Conservation (phyloP, 495 filamentous ascomycete genomes). For the Tuber aestivum region DNA sequence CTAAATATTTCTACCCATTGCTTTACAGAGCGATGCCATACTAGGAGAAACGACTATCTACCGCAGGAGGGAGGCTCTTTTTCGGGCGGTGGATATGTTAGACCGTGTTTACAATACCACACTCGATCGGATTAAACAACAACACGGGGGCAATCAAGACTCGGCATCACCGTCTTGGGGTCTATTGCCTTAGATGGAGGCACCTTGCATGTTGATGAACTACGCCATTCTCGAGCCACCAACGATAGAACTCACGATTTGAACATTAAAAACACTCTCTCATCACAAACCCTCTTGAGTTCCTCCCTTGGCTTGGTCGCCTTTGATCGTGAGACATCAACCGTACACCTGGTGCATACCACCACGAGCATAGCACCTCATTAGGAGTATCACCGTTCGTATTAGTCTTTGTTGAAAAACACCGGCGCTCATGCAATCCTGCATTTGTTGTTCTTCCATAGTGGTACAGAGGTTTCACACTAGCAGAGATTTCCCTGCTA, state of each 20-base stretch:
- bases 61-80: neutral
- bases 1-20: neutral
- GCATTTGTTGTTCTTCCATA: no score
- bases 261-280: neutral
- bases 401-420: no score
- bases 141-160: neutral
- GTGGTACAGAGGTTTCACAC: no score
- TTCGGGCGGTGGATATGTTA: neutral
- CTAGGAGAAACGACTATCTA: neutral
- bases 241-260: slow-evolving; percentile 2
- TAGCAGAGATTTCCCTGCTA: no score
- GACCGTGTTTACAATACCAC: neutral
- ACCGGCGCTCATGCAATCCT: no score
- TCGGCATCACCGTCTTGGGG: slow-evolving; percentile 5
- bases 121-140: neutral
- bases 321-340: neutral
- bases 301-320: neutral
- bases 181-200: neutral
- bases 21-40: neutral
- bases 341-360: slow-evolving; percentile 2
- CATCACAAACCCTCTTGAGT: neutral
- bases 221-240: slow-evolving; percentile 4
- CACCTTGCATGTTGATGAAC: slow-evolving; percentile 9
- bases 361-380: neutral
- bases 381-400: no score